These are phyloP conservation scores for Xylariaceae sp. DNA, from an alignment of 2,329 filamentous ascomycete genomes.

Conservation along the genomic window DNA sequence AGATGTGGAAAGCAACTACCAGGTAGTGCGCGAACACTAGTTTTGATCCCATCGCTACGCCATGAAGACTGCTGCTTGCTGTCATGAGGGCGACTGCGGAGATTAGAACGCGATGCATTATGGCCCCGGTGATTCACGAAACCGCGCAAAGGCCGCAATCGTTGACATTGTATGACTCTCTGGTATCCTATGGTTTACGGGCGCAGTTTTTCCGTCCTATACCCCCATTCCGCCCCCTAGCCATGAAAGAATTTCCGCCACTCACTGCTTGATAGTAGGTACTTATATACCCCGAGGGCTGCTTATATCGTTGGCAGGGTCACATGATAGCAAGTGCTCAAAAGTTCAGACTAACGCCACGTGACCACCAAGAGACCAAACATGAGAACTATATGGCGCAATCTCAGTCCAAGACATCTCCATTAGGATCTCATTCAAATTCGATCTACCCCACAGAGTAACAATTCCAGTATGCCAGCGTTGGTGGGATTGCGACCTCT, in stretches of 20 bases:
- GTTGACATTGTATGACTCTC: no score
- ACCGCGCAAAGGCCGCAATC: no score
- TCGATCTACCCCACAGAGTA: not conserved
- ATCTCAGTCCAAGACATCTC: not conserved
- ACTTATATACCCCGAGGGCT: no score
- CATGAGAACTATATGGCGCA: not conserved
- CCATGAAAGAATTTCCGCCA: no score
- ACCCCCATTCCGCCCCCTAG: no score
- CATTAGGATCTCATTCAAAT: not conserved
- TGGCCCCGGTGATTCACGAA: not conserved
- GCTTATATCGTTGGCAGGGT: no score
- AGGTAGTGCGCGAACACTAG: conserved; percentile 31
- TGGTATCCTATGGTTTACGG: no score
- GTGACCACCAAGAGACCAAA: not conserved
- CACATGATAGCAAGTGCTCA: not conserved
- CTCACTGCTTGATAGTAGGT: no score
- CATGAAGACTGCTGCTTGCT: conserved; percentile 20
- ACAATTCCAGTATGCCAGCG: no score
- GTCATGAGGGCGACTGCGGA: conserved; percentile 21
- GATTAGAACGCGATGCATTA: conserved; percentile 14
- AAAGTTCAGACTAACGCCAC: not conserved
- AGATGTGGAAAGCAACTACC: conserved; percentile 11
- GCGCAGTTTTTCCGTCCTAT: no score
- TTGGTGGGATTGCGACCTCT: no score
- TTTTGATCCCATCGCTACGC: conserved; percentile 24